These are phyloP conservation scores for Fusarium oxysporum DNA, from an alignment of 2,329 filamentous ascomycete genomes.

Conservation along the genomic window DNA sequence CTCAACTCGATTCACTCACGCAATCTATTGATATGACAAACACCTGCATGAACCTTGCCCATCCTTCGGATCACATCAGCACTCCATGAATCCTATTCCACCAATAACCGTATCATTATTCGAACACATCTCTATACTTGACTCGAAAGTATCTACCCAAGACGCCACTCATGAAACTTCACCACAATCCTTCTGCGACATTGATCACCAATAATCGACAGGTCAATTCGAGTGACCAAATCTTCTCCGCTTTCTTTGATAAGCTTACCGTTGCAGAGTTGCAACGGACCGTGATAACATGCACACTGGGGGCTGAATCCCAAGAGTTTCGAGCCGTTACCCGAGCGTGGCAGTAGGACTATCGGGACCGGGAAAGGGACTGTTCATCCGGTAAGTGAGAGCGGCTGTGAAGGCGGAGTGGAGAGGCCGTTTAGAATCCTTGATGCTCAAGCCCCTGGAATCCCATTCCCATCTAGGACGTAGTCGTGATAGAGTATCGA, in stretches of 20 bases:
- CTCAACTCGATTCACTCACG: not conserved
- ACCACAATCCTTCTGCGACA: conserved; percentile 1
- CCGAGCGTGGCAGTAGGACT: not conserved
- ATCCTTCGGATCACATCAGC: not conserved
- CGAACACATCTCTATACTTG: not conserved
- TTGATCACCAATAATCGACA: not conserved
- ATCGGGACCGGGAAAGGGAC: not conserved
- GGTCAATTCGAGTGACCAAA: not conserved
- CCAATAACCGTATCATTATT: not conserved
- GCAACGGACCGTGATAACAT: not conserved
- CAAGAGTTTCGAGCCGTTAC: not conserved
- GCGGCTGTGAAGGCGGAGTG: not conserved
- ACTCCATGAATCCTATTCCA: not conserved
- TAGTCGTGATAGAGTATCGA: not conserved
- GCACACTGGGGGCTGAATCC: not conserved
- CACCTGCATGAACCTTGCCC: not conserved
- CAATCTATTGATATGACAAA: not conserved
- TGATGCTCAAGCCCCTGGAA: not conserved
- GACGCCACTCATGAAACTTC: not conserved
- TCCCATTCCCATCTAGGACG: not conserved
- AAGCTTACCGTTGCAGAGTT: not conserved
- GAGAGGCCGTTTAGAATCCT: not conserved
- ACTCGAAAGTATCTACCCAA: not conserved
- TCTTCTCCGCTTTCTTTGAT: not conserved
- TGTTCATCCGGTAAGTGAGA: not conserved